Conservation (phyloP, 1,284 basidiomycete species). For the Ganoderma meredithae region DNA sequence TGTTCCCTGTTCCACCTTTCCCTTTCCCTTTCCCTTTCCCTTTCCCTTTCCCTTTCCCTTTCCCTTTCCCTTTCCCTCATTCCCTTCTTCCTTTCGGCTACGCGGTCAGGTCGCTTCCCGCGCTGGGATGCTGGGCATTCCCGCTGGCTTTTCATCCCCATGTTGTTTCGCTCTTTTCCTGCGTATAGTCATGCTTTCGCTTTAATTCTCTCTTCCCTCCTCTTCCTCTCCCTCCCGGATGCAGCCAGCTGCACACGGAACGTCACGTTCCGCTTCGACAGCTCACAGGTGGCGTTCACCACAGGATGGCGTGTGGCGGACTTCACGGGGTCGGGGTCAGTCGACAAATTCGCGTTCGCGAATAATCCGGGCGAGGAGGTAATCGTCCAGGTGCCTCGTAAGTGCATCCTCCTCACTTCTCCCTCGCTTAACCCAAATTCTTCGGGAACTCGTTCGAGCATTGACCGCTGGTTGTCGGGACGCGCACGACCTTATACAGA, state of each 20-base stretch:
- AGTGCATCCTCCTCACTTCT: slow-evolving; percentile 3
- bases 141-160: slow-evolving; percentile 23
- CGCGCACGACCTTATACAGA: slow-evolving; percentile 15
- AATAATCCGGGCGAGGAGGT: slow-evolving; percentile 26
- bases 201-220: slow-evolving; percentile 16
- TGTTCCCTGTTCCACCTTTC: neutral
- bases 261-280: slow-evolving; percentile 30
- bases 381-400: slow-evolving; percentile 30
- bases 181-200: slow-evolving; percentile 18
- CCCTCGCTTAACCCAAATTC: neutral
- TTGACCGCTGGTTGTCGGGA: neutral
- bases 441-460: neutral
- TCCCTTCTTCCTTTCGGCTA: slow-evolving; percentile 18
- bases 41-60: slow-evolving; percentile 13
- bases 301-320: slow-evolving; percentile 33
- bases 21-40: slow-evolving; percentile 2
- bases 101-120: slow-evolving; percentile 14
- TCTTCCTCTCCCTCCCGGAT: slow-evolving; percentile 7
- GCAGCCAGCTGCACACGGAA: slow-evolving; percentile 32
- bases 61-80: slow-evolving; percentile 1
- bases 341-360: slow-evolving; percentile 27
- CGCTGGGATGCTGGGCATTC: slow-evolving; percentile 40
- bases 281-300: slow-evolving; percentile 32
- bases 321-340: slow-evolving; percentile 15
- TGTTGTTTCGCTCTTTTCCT: slow-evolving; percentile 24